These are phyloP conservation scores for Microdochium nivale DNA, from an alignment of 2,329 filamentous ascomycete genomes.

Conservation along the genomic window DNA sequence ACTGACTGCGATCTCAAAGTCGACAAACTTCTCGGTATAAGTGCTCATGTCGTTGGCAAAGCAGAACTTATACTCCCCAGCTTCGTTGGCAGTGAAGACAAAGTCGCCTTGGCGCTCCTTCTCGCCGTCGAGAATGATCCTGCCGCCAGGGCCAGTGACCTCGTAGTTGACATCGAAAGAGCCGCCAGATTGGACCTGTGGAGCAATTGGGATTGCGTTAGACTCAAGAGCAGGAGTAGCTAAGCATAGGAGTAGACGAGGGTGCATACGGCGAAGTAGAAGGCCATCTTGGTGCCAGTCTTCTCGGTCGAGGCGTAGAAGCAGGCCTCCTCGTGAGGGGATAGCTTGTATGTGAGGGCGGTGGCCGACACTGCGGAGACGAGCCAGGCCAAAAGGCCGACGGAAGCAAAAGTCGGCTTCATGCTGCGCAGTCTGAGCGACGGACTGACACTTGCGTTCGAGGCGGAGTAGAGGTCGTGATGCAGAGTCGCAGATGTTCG, in stretches of 20 bases:
- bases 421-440: conserved; percentile 37
- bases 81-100: conserved; percentile 84
- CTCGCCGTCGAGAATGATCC: conserved; percentile 72
- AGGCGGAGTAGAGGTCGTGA: conserved; percentile 12
- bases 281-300: conserved; percentile 81
- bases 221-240: neutral
- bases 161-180: conserved; percentile 95
- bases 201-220: neutral
- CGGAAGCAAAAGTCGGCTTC: conserved; percentile 54
- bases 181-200: conserved; percentile 91
- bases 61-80: conserved; percentile 92
- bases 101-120: conserved; percentile 97
- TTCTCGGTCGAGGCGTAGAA: conserved; percentile 80
- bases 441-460: neutral
- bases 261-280: conserved; percentile 86
- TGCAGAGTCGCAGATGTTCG: conserved; percentile 1
- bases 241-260: neutral
- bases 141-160: conserved; percentile 74
- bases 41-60: conserved; percentile 99
- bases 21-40: conserved; percentile 93
- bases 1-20: conserved; percentile 91
- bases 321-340: conserved; percentile 88
- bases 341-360: conserved; percentile 86
- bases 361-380: conserved; percentile 71
- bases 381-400: conserved; percentile 64